Evolutionary conservation across 495 filamentous ascomycete genomes (phyloP), one percentile per base, ranked within the genome.

Genomic region (Lasiosphaeriaceae sp.): DNA sequence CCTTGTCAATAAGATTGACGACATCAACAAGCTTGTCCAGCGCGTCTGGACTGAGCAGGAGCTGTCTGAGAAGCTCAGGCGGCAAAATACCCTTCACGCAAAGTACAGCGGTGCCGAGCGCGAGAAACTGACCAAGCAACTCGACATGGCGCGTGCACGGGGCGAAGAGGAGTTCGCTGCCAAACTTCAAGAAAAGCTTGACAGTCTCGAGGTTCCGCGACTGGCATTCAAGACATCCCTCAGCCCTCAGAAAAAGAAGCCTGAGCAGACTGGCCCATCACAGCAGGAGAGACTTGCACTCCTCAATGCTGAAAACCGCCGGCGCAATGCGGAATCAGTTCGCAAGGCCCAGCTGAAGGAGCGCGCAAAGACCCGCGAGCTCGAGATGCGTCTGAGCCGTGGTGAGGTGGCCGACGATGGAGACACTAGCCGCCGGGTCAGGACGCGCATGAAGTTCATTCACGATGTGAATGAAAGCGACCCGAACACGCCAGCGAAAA

Each of bases 341-440:
- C 90, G 92, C 50, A 86, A 88, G 69, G 92, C 92, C 6, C 89
- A 96, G 69, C 73, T 94, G 21, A 83, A 83, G 58, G 93, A 97
- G 75, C 79, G 86, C 16, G 80, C 81, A 43, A 80, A 79, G 11
- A 79, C 80, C n/a, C 79, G 84, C 24, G 78, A 85, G 61, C 71
- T 73, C 7, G 73, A 80, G 54, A 64, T 63, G 48, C 82, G 79
- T 16, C 68, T 83, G 45, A 80, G 77, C 45, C 80, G 83, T 24
- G 81, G 83, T 47, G 67, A 80, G 68, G 61, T 60, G 8, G 67
- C 73, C 21, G 58, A 65, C 19, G 73, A 75, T 11, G 82, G 88
- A n/a, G n/a, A n/a, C n/a, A n/a, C n/a, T n/a, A n/a, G n/a, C 65
- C 76, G 84, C 58, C 82, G 85, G 35, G 79, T 88, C 41, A 81